A percentile compares a stretch with the other conserved stretches of the same genome.
Evolutionary conservation across 2,329 filamentous ascomycete species (phyloP).

Genomic region (Tricladium varicosporioides): DNA sequence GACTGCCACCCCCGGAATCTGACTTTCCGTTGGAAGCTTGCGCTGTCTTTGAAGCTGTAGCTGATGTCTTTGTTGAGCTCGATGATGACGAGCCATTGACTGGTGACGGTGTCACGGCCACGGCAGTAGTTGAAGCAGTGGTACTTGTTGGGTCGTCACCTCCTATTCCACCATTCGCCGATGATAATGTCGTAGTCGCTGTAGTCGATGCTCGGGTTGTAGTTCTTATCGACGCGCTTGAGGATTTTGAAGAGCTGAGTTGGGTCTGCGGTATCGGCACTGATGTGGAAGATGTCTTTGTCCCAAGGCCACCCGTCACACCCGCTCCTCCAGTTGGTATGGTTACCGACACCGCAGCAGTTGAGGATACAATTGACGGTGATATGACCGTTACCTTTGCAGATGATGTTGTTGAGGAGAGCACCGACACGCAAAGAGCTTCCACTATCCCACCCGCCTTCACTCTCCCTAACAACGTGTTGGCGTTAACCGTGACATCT

Average conservation of each 20-base stretch:
- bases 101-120: too few species aligned
- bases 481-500: constrained; percentile 20
- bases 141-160: too few species aligned
- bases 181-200: too few species aligned
- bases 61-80: neutral
- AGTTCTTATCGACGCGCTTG: neutral
- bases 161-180: too few species aligned
- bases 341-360: constrained; percentile 5
- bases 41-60: neutral
- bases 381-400: neutral
- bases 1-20: constrained; percentile 25
- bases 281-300: neutral
- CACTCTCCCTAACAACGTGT: constrained; percentile 32
- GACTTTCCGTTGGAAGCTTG: constrained; percentile 4
- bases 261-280: too few species aligned
- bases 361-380: neutral
- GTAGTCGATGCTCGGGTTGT: neutral
- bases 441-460: constrained; percentile 29
- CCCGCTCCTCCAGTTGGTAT: constrained; percentile 9
- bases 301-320: constrained; percentile 7
- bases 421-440: constrained; percentile 26
- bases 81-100: neutral
- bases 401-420: constrained; percentile 11
- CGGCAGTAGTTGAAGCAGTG: too few species aligned
- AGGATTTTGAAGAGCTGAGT: too few species aligned